Base-by-base conservation (phyloP, 805 yeast species). In the Starmerella stigmatis region DNA sequence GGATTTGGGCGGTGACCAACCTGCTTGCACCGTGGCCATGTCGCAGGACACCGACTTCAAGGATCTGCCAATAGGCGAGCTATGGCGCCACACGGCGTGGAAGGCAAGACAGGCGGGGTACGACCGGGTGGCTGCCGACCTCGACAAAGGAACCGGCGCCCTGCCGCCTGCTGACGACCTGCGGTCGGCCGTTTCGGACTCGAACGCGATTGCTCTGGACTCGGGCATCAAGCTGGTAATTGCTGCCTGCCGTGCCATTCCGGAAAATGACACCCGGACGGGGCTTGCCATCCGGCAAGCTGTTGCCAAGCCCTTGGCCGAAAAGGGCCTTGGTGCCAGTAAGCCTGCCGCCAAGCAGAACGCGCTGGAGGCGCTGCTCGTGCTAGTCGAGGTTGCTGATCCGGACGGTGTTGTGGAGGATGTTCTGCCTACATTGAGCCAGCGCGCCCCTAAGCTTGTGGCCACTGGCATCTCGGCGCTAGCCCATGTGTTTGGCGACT, bases 201-300 rank as follows among this genome's bases (percentile, higher is more conserved):
- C 80, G 26, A 92, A 92, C 59, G 96, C 86, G 16, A 92, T 81
- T 15, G 94, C 97, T 0, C 94, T 86, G 52, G 97, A 92, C 57
- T 67, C 80, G 1, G 97, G 85, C 4, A 66, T 86, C 17, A 60
- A 65, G 3, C 71, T 82, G 7, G 60, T 85, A 5, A 63, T 64
- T 12, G 69, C 75, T 4, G 19, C 28, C 73, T 75, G 55, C 63
- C 82, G 34, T 73, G 75, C 55, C 72, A 62, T 56, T 82, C 83
- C 2, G 80, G 79, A 0, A 46, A 73, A 17, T 15, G 19, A 15
- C 16, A 11, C 25, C 0, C 55, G 70, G 60, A 4, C 65, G 72
- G 39, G 34, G 61, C 5, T 67, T 63, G n/a, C 42, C n/a, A 43
- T 60, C 16, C 49, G 64, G 9, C 42, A 52, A 12, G 48, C 46